Evolutionary conservation across 2,329 filamentous ascomycete species (phyloP).

Genomic region (Fusarium torreyae): DNA sequence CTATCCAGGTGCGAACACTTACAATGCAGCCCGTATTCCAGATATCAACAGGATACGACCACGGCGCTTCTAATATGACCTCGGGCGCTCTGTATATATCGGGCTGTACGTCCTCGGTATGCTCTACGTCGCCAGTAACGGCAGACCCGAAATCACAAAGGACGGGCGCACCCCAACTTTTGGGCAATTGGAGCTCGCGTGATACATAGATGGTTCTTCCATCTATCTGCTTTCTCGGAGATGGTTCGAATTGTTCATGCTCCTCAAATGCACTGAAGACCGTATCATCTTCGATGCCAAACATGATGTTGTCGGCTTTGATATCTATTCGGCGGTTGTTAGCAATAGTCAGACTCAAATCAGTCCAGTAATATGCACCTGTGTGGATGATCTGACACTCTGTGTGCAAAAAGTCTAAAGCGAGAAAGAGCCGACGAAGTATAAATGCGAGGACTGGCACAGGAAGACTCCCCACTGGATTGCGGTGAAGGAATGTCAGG

Average conservation of each 20-base stretch:
- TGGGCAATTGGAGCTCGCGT: constrained; percentile 55
- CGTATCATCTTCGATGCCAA: constrained; percentile 58
- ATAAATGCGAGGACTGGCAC: constrained; percentile 53
- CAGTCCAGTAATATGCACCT: constrained; percentile 51
- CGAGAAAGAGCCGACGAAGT: constrained; percentile 59
- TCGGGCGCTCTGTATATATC: constrained; percentile 61
- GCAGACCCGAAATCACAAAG: constrained; percentile 67
- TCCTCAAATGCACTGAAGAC: constrained; percentile 58
- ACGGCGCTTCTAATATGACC: constrained; percentile 62
- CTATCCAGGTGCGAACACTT: constrained; percentile 35
- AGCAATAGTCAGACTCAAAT: constrained; percentile 24
- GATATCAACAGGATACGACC: constrained; percentile 65
- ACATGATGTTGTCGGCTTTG: constrained; percentile 64
- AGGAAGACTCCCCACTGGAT: constrained; percentile 57
- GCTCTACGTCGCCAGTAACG: constrained; percentile 52
- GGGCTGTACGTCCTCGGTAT: constrained; percentile 58
- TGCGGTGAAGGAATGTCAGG: constrained; percentile 57
- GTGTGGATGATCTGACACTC: constrained; percentile 63
- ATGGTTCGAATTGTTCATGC: constrained; percentile 57
- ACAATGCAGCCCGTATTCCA: constrained; percentile 69
- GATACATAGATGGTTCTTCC: constrained; percentile 61
- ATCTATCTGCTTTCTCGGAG: constrained; percentile 59
- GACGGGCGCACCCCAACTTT: constrained; percentile 53
- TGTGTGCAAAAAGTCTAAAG: constrained; percentile 62
- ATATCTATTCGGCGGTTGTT: constrained; percentile 58